phyloP scores from a whole-genome alignment of 2,329 filamentous ascomycete genomes.

The Lachnellula hyalina region DNA sequence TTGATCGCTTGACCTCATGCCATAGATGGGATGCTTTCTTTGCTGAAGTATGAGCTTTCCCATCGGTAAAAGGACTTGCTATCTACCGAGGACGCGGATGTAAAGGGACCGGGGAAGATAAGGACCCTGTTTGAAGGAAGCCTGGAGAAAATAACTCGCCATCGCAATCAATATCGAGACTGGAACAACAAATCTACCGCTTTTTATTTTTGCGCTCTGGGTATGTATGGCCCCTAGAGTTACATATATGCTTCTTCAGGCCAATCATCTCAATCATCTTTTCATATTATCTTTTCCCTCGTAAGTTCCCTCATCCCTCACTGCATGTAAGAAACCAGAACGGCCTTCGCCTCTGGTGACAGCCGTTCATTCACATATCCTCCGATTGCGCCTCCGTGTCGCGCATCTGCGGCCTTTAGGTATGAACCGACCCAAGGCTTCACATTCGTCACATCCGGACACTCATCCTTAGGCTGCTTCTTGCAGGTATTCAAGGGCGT shows the following conservation, averaged over 20 bases:
- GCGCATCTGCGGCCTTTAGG: conserved; percentile 69
- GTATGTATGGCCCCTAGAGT: neutral
- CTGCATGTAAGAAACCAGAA: conserved; percentile 43
- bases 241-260: neutral
- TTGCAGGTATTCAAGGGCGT: conserved; percentile 90
- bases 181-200: conserved; percentile 3
- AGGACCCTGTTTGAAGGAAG: neutral
- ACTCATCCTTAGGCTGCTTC: conserved; percentile 68
- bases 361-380: conserved; percentile 69
- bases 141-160: conserved; percentile 1
- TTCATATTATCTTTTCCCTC: conserved; percentile 6
- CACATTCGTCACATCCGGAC: conserved; percentile 76
- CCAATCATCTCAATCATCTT: conserved; percentile 10
- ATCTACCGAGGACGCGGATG: too few relatives aligned
- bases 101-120: neutral
- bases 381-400: conserved; percentile 65
- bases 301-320: conserved; percentile 17
- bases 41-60: neutral
- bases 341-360: conserved; percentile 48
- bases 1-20: neutral
- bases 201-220: conserved; percentile 2
- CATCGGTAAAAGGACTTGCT: too few relatives aligned
- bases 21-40: neutral
- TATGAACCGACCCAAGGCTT: conserved; percentile 64
- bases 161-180: conserved; percentile 7